Percentiles rank a stretch among this genome's conserved stretches.
Evolutionary conservation across 2,329 filamentous ascomycete species (phyloP).

Genomic region (Fusarium torreyae): DNA sequence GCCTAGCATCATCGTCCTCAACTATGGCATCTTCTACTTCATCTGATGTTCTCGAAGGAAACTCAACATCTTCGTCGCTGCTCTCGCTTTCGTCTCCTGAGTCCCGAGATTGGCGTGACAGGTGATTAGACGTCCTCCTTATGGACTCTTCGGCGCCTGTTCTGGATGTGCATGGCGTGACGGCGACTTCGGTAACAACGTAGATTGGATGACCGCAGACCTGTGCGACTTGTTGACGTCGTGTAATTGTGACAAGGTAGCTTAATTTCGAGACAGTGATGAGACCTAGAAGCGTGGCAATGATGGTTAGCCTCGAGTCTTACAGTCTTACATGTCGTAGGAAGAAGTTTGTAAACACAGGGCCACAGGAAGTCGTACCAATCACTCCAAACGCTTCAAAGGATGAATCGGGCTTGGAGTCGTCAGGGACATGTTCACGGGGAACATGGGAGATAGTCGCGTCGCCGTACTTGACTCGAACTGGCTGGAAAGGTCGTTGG

Average conservation of each 20-base stretch:
- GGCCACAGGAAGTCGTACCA: slow-evolving; percentile 58
- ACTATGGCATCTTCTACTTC: slow-evolving; percentile 62
- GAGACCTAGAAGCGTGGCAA: slow-evolving; percentile 71
- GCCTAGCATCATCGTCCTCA: slow-evolving; percentile 53
- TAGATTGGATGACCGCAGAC: slow-evolving; percentile 88
- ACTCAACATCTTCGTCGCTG: slow-evolving; percentile 63
- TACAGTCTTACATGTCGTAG: slow-evolving; percentile 19
- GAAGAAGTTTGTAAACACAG: slow-evolving; percentile 22
- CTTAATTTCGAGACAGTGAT: slow-evolving; percentile 85
- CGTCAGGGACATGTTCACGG: slow-evolving; percentile 63
- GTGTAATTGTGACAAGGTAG: slow-evolving; percentile 89
- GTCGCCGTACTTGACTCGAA: slow-evolving; percentile 80
- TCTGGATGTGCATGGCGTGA: slow-evolving; percentile 89
- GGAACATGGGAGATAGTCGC: slow-evolving; percentile 61
- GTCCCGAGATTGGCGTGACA: slow-evolving; percentile 59
- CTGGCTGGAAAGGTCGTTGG: slow-evolving; percentile 67
- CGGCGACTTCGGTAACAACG: slow-evolving; percentile 86
- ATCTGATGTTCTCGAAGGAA: slow-evolving; percentile 55
- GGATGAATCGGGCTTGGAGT: slow-evolving; percentile 61
- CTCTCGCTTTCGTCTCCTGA: slow-evolving; percentile 61
- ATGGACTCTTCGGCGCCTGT: slow-evolving; percentile 82
- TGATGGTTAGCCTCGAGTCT: slow-evolving; percentile 19
- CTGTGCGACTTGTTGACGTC: slow-evolving; percentile 89
- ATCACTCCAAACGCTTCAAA: slow-evolving; percentile 74
- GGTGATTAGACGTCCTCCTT: slow-evolving; percentile 66